Evolutionary conservation across 2,329 filamentous ascomycete species (phyloP).

Genomic region (Hypomyces rosellus): DNA sequence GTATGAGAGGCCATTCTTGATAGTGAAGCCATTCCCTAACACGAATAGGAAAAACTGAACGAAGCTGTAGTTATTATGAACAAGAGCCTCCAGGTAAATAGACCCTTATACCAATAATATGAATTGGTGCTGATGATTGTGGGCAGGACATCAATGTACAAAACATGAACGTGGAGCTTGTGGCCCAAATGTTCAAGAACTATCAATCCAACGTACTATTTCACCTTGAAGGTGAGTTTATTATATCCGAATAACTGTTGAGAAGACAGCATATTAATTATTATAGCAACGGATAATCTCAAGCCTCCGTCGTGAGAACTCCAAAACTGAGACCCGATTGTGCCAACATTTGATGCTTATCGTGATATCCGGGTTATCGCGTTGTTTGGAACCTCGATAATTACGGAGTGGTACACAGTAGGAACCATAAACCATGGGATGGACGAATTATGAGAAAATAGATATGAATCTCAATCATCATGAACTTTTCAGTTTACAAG

Average conservation of each 20-base stretch:
- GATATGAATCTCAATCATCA: no score
- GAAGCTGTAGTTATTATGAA: constrained; percentile 91
- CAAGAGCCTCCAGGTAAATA: constrained; percentile 70
- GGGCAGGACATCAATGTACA: constrained; percentile 89
- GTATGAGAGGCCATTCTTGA: constrained; percentile 45
- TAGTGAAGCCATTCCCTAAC: neutral
- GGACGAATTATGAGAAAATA: no score
- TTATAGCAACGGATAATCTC: constrained; percentile 70
- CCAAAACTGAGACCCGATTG: neutral
- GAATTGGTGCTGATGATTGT: neutral
- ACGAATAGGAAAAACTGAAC: constrained; percentile 86
- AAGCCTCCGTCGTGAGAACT: constrained; percentile 60
- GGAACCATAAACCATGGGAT: no score
- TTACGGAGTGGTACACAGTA: no score
- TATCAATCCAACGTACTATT: constrained; percentile 98
- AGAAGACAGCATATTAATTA: no score
- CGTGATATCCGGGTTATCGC: no score
- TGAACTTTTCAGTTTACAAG: no score
- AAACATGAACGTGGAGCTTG: constrained; percentile 97
- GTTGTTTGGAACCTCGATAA: no score
- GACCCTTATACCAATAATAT: neutral
- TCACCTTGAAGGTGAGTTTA: constrained; percentile 78
- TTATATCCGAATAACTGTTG: neutral
- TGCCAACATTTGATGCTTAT: no score
- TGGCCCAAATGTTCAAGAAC: constrained; percentile 99